A percentile compares a stretch with the other conserved stretches of the same genome.
phyloP scores from a whole-genome alignment of 495 filamentous ascomycete species.

The Diplogelasinospora grovesii region DNA sequence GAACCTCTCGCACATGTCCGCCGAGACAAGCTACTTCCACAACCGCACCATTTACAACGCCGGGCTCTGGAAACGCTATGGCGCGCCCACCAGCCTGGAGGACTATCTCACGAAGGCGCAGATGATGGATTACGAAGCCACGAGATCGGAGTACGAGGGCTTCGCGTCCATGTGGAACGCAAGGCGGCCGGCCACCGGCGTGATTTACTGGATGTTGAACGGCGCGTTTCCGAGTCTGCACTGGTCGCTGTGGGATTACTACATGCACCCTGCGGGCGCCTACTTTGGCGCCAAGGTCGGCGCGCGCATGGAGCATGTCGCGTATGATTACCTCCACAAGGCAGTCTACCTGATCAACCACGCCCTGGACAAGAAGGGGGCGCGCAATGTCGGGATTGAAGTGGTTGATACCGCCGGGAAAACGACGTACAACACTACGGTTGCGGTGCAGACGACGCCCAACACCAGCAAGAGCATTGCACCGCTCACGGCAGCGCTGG shows the following conservation, averaged over 20 bases:
- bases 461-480: constrained; percentile 31
- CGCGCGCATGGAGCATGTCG: constrained; percentile 47
- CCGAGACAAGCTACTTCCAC: constrained; percentile 45
- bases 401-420: constrained; percentile 44
- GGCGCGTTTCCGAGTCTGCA: constrained; percentile 59
- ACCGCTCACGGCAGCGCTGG: constrained; percentile 26
- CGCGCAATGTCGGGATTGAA: constrained; percentile 41
- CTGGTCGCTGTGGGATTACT: constrained; percentile 63
- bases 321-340: constrained; percentile 44
- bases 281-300: constrained; percentile 56
- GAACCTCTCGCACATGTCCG: constrained; percentile 54
- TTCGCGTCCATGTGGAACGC: constrained; percentile 47
- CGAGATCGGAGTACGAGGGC: constrained; percentile 52
- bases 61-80: constrained; percentile 48
- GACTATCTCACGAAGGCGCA: constrained; percentile 33
- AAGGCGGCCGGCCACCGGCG: constrained; percentile 48
- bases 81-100: constrained; percentile 42
- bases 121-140: constrained; percentile 59
- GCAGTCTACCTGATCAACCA: constrained; percentile 52
- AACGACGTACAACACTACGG: constrained; percentile 21
- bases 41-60: constrained; percentile 51
- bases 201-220: constrained; percentile 67
- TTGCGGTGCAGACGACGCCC: constrained; percentile 25
- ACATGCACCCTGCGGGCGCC: constrained; percentile 49
- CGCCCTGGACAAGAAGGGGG: constrained; percentile 33